Evolutionary conservation across 352 stramenopile genomes (phyloP), one percentile per base, ranked within the genome.

Genomic region (Globisporangium uncinulatum): DNA sequence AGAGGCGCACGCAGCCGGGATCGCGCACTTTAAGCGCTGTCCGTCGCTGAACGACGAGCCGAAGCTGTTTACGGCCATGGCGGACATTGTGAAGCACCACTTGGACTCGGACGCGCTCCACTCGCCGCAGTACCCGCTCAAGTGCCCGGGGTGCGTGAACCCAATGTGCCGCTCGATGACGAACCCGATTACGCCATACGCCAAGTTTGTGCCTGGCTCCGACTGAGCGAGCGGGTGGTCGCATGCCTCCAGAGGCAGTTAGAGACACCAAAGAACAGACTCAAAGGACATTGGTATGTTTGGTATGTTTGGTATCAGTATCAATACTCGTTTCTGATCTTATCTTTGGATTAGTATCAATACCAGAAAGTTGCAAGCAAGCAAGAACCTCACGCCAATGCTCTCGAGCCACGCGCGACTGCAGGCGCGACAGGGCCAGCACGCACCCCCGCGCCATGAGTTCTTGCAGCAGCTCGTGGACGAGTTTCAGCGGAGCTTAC

Each of bases 41-140:
- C 96, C 97, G 34, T 97, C 96, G 43, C 75, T 99, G 41, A 99
- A 99, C 66, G 96, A 99, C 70, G 74, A 91, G 50, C 84, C 83
- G 42, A 62, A 91, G 57, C 96, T 99, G 57, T 98, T 98, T 57
- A 64, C 97, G 46, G 97, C 98, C 54, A 96, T 99, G 86, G 96
- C 96, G 2, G 90, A 98, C 63, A 92, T 99, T 69, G 94, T 99
- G 13, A 94, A 96, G 51, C 78, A 95, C 47, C 95, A 98, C 21
- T 61, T 99, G 43, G 85, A 94, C 57, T 67, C 69, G 11, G 61
- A 87, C 9, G 59, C 78, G 56, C 67, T 95, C 43, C 82, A 92
- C 69, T 91, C 83, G 56, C 49, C 83, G 7, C 69, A 86, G 62
- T 96, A 96, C 63, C 79, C 79, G 51, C 83, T 95, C 43, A 94